A percentile compares a stretch with the other conserved stretches of the same genome.
phyloP scores from a whole-genome alignment of 495 filamentous ascomycete genomes.

The Amphirosellinia nigrospora region DNA sequence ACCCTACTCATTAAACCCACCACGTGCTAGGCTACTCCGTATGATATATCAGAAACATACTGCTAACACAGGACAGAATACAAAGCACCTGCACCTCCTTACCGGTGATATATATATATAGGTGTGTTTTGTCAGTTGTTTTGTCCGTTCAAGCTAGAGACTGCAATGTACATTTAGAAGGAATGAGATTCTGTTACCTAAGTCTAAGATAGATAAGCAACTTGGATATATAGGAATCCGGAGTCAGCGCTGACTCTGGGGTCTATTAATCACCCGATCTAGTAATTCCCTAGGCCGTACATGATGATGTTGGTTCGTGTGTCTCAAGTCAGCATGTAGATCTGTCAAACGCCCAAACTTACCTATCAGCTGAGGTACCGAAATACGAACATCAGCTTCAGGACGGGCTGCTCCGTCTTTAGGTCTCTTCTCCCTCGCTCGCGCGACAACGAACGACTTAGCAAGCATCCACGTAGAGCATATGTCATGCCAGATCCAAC shows the following conservation, averaged over 20 bases:
- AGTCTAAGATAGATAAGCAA: background rate
- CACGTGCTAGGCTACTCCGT: background rate
- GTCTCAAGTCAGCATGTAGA: background rate
- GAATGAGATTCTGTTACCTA: background rate
- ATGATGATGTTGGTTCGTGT: background rate
- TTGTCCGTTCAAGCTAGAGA: background rate
- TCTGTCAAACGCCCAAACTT: background rate
- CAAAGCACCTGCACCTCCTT: background rate
- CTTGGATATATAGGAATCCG: background rate
- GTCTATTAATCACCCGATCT: background rate
- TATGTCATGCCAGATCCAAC: background rate
- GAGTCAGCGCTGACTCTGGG: slow-evolving; percentile 1
- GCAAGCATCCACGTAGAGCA: background rate
- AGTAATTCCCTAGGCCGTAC: background rate
- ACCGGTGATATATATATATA: no score
- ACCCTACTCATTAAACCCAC: background rate
- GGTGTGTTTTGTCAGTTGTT: no score
- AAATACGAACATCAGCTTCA: background rate
- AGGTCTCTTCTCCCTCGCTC: background rate
- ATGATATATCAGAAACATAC: background rate
- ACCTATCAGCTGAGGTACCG: background rate
- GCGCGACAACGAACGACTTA: background rate
- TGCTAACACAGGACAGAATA: background rate
- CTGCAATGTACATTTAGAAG: background rate
- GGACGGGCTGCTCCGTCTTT: background rate